phyloP scores from a whole-genome alignment of 805 yeast genomes.

The Yamadazyma ubonensis region DNA sequence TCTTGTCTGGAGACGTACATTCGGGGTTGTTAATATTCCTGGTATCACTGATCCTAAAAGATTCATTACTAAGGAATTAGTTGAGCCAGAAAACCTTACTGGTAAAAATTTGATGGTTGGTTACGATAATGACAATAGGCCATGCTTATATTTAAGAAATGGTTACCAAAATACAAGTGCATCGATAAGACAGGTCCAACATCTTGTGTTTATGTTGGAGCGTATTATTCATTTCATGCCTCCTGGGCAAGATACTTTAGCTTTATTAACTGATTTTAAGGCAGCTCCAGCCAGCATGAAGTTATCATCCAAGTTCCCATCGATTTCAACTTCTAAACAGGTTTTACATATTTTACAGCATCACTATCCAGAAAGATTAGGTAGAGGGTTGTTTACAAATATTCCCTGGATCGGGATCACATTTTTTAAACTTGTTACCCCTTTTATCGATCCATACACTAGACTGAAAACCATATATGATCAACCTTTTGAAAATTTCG shows the following conservation, averaged over 20 bases:
- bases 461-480: slow-evolving; percentile 57
- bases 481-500: slow-evolving; percentile 54
- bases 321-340: slow-evolving; percentile 49
- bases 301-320: slow-evolving; percentile 45
- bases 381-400: slow-evolving; percentile 52
- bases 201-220: slow-evolving; percentile 57
- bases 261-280: slow-evolving; percentile 56
- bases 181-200: slow-evolving; percentile 53
- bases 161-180: slow-evolving; percentile 58
- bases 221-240: slow-evolving; percentile 53
- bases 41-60: slow-evolving; percentile 28
- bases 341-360: slow-evolving; percentile 52
- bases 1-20: slow-evolving; percentile 54
- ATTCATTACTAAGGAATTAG: slow-evolving; percentile 38
- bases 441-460: slow-evolving; percentile 59
- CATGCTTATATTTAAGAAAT: slow-evolving; percentile 50
- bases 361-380: slow-evolving; percentile 60
- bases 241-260: slow-evolving; percentile 56
- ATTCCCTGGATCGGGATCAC: slow-evolving; percentile 60
- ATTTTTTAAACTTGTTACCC: slow-evolving; percentile 54
- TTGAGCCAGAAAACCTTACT: slow-evolving; percentile 48
- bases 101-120: slow-evolving; percentile 57
- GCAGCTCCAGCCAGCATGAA: slow-evolving; percentile 40
- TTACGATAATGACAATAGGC: slow-evolving; percentile 53
- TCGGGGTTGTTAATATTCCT: slow-evolving; percentile 41